These are phyloP conservation scores for Tagetes patula DNA, from an alignment of 129 eudicot species.

Conservation along the genomic window DNA sequence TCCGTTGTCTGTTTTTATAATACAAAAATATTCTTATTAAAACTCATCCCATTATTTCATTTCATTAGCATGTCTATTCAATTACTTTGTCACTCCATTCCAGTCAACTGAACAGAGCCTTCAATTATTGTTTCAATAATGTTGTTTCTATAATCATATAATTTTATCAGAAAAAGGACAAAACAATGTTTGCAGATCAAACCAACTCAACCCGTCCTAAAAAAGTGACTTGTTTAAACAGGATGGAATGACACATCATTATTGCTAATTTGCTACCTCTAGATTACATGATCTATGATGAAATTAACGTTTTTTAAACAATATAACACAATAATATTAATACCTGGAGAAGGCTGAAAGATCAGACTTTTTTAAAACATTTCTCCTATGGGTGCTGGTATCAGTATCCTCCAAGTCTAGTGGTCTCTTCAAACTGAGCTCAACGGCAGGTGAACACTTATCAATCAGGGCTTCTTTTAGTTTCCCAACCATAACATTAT, in stretches of 20 bases:
- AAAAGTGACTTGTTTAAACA: neutral
- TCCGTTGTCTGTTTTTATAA: no score
- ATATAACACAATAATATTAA: neutral
- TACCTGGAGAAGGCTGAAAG: conserved; percentile 74
- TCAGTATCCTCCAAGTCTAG: conserved; percentile 42
- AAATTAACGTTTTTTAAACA: neutral
- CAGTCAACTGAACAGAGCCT: neutral
- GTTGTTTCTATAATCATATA: neutral
- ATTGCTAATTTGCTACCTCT: neutral
- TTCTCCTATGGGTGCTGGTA: conserved; percentile 41
- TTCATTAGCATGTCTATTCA: neutral
- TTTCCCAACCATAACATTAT: conserved; percentile 23
- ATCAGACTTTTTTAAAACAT: conserved; percentile 50
- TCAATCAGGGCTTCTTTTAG: conserved; percentile 29
- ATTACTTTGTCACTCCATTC: no score
- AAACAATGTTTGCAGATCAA: neutral
- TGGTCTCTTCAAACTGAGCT: conserved; percentile 53
- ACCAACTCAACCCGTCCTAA: neutral
- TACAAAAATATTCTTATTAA: no score
- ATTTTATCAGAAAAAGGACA: neutral
- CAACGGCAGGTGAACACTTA: conserved; percentile 49
- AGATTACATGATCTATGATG: conserved; percentile 7
- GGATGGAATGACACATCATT: neutral
- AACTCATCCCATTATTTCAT: neutral
- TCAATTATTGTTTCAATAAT: neutral